Evolutionary conservation across 2,329 filamentous ascomycete species (phyloP), one percentile per base, ranked within the genome.

Genomic region (Apiospora arundinis): DNA sequence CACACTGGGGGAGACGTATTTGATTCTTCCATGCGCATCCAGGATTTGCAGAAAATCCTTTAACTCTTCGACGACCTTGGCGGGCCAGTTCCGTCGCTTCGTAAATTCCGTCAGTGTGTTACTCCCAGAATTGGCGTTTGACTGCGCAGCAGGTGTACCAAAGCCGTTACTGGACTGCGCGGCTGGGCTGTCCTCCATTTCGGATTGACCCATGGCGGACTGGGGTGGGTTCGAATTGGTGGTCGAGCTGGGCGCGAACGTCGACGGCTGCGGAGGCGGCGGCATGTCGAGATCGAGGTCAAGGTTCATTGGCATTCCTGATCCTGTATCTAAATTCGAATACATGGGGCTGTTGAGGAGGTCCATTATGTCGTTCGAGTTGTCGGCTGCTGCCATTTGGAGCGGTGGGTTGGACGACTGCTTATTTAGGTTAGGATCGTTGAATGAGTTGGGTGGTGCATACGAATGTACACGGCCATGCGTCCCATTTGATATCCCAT

Each of bases 41-140:
- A 98, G 88, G 72, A 98, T 95, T 79, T 97, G 92, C 70, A 97
- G 83, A 76, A 98, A 90, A 81, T 98, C 95, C 79, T 92, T 93
- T 76, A 98, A 86, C 85, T 97, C 95, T 81, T 97, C 93, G 32
- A 98, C 89, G 16, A 97, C 92, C 75, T 93, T 92, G 80, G 95
- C 93, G 21, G 94, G 92, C 95, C 95, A 98, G 79, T 96, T 89
- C 72, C 87, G 84, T 76, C 88, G 82, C 80, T 90, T 90, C 63
- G 88, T 90, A 73, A 90, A 90, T 78, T 90, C 88, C 72, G 87
- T 89, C 74, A 90, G 77, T 21, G 85, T 86, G 77, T 80, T 87
- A 70, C 80, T 80, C 14, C 45, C 46, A 40, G 28, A n/a, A 18
- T 21, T 28, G 37, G 23, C 21, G 18, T 37, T 52, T 66, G 75